A percentile compares a stretch with the other conserved stretches of the same genome.
These are phyloP conservation scores for Diaporthe citri DNA, from an alignment of 2,329 filamentous ascomycete species.

Conservation along the genomic window DNA sequence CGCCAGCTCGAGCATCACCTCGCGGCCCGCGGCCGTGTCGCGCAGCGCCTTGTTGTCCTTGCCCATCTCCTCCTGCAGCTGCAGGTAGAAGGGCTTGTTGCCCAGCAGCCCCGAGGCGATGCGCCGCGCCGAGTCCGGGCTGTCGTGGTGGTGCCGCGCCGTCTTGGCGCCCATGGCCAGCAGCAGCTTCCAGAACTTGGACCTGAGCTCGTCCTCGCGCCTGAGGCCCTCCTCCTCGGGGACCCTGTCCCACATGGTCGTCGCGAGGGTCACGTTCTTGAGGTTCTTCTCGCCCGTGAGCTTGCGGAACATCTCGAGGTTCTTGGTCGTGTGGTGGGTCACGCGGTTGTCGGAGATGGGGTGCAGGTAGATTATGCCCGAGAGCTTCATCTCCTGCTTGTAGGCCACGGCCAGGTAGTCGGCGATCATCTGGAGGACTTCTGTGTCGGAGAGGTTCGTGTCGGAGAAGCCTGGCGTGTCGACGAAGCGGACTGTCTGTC, in stretches of 20 bases:
- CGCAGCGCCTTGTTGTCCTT: constrained; percentile 68
- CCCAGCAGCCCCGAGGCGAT: constrained; percentile 53
- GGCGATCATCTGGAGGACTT: constrained; percentile 58
- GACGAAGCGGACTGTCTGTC: constrained; percentile 50
- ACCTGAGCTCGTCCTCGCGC: constrained; percentile 49
- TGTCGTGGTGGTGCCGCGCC: constrained; percentile 38
- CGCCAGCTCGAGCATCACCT: constrained; percentile 69
- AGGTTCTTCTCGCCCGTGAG: constrained; percentile 57
- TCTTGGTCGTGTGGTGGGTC: constrained; percentile 53
- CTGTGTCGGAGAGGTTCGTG: constrained; percentile 56
- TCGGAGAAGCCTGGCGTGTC: constrained; percentile 64
- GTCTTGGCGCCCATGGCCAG: constrained; percentile 49
- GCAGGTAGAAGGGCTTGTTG: constrained; percentile 75
- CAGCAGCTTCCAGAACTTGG: constrained; percentile 54
- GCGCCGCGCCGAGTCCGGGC: constrained; percentile 41
- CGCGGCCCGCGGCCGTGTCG: constrained; percentile 58
- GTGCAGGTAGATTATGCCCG: constrained; percentile 61
- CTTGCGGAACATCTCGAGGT: constrained; percentile 58
- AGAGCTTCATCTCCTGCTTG: constrained; percentile 49
- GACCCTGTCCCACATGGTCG: constrained; percentile 58
- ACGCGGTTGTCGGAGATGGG: constrained; percentile 58
- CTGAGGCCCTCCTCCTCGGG: constrained; percentile 42
- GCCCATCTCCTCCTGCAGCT: constrained; percentile 76
- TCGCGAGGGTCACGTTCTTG: constrained; percentile 55
- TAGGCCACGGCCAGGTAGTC: constrained; percentile 52